These are phyloP conservation scores for Cucumis hystrix DNA, from an alignment of 306 rosid species.

Conservation along the genomic window DNA sequence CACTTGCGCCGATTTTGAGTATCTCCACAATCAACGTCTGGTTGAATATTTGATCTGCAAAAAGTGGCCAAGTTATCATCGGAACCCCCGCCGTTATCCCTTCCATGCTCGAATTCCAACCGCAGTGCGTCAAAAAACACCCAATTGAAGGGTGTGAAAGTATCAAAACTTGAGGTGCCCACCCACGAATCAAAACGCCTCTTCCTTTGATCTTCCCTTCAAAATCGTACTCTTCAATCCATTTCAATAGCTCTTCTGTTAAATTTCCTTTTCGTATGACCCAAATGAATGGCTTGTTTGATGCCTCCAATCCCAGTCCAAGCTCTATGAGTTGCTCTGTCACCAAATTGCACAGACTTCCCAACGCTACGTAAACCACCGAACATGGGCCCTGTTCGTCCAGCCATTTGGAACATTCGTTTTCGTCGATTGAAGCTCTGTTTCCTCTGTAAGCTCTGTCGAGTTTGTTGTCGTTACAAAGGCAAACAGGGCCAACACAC, in stretches of 20 bases:
- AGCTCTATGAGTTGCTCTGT: conserved; percentile 17
- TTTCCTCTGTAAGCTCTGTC: conserved; percentile 51
- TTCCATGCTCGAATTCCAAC: conserved; percentile 60
- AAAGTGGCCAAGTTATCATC: conserved; percentile 52
- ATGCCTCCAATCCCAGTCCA: conserved; percentile 23
- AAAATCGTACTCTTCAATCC: conserved; percentile 1
- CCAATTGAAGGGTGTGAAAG: conserved; percentile 27
- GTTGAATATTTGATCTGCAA: conserved; percentile 39
- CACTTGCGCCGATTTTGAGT: conserved; percentile 20
- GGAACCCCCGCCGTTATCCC: conserved; percentile 45
- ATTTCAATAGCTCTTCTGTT: conserved; percentile 15
- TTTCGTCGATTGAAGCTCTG: conserved; percentile 16
- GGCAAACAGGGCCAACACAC: conserved; percentile 33
- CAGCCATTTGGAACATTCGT: conserved; percentile 29
- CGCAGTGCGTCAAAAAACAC: conserved; percentile 58
- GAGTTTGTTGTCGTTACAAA: conserved; percentile 18
- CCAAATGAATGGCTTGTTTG: conserved; percentile 27
- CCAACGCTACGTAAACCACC: conserved; percentile 43
- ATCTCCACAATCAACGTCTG: conserved; percentile 29
- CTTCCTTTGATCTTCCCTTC: conserved; percentile 8
- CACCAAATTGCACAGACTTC: conserved; percentile 16
- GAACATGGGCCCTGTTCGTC: conserved; percentile 16
- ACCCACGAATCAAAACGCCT: conserved; percentile 12
- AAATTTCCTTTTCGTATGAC: neutral
- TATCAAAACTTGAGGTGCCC: conserved; percentile 23